Evolutionary conservation across 129 eudicot genomes (phyloP), one percentile per base, ranked within the genome.

Genomic region (Escallonia herrerae): DNA sequence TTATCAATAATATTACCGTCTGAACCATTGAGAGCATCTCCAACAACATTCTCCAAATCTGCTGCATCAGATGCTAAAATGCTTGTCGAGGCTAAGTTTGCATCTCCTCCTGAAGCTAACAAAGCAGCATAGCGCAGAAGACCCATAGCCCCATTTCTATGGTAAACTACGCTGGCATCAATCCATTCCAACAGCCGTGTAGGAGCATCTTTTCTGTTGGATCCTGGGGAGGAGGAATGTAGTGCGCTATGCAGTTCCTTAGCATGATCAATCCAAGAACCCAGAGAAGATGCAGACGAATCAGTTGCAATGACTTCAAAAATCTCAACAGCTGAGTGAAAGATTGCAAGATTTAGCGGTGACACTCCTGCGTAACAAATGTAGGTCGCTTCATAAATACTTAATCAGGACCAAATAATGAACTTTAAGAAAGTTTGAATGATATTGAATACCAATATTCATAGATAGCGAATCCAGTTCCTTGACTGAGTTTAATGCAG

Each of bases 31-130:
- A 95, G 83, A 79, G 73, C 69, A 86, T 89, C 93, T 43, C 90
- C 95, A 57, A 80, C 90, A 64, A 80, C 86, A 72, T 84, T 86
- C 59, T 94, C 99, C 15, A 84, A 90, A 65, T 94, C 97, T 87
- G 86, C 78, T 60, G 82, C 82, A 68, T 94, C 99, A 74, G 88
- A 89, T 60, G 95, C 84, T 62, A 94, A 61, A 64, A 82, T 82
- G 73, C 85, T 89, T 44, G 95, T 73, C 43, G 96, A 76, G 7
- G 95, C 85, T 82, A 94, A 81, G 73, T 86, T 95, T 52, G 89
- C 95, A 73, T 94, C 99, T 69, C 99, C 95, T 51, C 97, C 97
- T 61, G 99, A 94, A 64, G 99, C 95, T 73, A 94, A 77, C 53
- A 94, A 79, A 59, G 99, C 97, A 80, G 90, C 84, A 71, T 94